Conservation (phyloP, 106 monocot genomes). For the Dioscorea alata region DNA sequence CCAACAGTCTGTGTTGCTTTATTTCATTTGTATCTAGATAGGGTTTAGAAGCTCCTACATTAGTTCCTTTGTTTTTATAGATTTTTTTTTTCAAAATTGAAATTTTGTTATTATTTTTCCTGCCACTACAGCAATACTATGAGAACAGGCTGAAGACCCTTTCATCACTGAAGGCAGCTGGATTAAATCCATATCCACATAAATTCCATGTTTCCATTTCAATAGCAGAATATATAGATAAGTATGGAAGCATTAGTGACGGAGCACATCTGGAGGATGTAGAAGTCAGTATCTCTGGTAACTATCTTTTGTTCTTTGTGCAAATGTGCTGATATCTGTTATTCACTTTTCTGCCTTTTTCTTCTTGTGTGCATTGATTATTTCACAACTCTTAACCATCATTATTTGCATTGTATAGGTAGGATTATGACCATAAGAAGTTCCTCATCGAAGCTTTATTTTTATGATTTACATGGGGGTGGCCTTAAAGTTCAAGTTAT, state of each 20-base stretch:
- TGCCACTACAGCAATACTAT: constrained; percentile 65
- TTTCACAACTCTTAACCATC: neutral
- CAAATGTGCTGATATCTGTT: neutral
- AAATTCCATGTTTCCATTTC: constrained; percentile 62
- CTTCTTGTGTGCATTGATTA: neutral
- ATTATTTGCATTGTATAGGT: constrained; percentile 24
- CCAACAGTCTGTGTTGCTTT: constrained; percentile 50
- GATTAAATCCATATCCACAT: constrained; percentile 76
- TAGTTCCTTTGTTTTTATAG: neutral
- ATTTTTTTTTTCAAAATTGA: neutral
- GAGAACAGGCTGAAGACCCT: constrained; percentile 74
- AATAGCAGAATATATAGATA: constrained; percentile 48
- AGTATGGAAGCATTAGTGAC: constrained; percentile 45
- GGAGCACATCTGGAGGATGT: constrained; percentile 69
- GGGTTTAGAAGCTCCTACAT: neutral
- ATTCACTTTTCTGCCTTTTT: neutral
- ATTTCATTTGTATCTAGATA: neutral
- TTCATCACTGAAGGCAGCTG: constrained; percentile 33
- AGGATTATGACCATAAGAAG: constrained; percentile 85
- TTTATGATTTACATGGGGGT: constrained; percentile 74
- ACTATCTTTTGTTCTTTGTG: neutral
- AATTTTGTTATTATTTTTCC: neutral
- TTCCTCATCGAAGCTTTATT: constrained; percentile 79
- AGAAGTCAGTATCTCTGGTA: constrained; percentile 71
- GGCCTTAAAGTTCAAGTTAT: constrained; percentile 89